Evolutionary conservation across 345 rosid genomes (phyloP), one percentile per base, ranked within the genome.

Genomic region (Linum lewisii): DNA sequence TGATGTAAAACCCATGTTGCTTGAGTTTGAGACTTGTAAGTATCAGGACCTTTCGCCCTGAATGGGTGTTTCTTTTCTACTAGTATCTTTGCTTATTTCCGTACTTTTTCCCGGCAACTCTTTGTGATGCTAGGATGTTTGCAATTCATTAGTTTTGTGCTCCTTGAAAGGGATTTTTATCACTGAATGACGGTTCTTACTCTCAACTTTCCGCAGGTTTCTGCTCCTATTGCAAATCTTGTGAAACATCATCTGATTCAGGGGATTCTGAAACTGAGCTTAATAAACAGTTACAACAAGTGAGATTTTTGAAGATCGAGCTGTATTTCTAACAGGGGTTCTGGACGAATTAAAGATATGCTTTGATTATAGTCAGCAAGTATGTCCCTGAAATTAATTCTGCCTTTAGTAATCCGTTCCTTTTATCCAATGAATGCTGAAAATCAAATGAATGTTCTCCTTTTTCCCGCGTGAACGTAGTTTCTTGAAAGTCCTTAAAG

Each of bases 341-440:
- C 94, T 93, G 61, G 94, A 93, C 76, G 99, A 89, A 71, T 73
- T 93, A 65, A 93, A 85, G 77, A 76, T 93, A 62, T 71, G 82
- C 73, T 83, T 85, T 76, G 78, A 75, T 74, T 89, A 84, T 78
- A 81, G 69, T 69, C 70, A 61, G 42, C 76, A 77, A 87, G 99
- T 89, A 81, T 62, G 72, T 29, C 34, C 51, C 32, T 56, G 34
- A 66, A 45, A 49, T 47, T 51, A 54, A 42, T 4, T 61, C 25
- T 65, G 45, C 64, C 44, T 21, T 10, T 52, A 13, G 47, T 11
- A 42, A 24, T 75, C 49, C 49, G 38, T 11, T 62, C 69, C 7
- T 51, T 34, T 34, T 50, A 64, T 67, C 25, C 15, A 24, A 51
- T 63, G 32, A 7, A 66, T 58, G 64, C 61, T 69, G 60, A 24